A percentile compares a stretch with the other conserved stretches of the same genome.
Conservation (phyloP, 345 rosid species). For the Citrus unshiu region DNA sequence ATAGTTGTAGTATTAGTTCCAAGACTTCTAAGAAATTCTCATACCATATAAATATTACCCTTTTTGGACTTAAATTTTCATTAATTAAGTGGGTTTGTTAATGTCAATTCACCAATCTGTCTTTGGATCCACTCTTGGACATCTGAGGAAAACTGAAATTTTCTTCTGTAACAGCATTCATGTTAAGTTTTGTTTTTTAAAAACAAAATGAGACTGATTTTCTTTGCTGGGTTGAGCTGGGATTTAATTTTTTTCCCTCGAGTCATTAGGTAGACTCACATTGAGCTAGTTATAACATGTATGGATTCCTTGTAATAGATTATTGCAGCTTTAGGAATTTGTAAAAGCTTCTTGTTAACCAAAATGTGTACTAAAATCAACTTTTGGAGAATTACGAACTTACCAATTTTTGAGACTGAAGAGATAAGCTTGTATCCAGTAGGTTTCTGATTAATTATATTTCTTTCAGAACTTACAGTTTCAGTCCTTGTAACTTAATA, state of each 20-base stretch:
- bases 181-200: neutral
- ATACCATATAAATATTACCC: neutral
- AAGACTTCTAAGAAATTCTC: neutral
- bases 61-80: neutral
- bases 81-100: neutral
- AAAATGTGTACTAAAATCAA: neutral
- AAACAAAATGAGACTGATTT: neutral
- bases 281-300: neutral
- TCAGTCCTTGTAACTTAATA: neutral
- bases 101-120: neutral
- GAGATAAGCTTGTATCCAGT: neutral
- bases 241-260: no score
- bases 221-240: neutral
- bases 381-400: constrained; percentile 4
- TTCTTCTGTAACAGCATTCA: neutral
- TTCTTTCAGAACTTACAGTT: neutral
- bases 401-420: neutral
- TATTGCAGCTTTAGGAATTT: neutral
- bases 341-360: neutral
- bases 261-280: neutral
- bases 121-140: constrained; percentile 1
- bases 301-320: neutral
- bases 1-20: neutral
- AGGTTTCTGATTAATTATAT: neutral
- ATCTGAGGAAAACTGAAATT: neutral